Evolutionary conservation across 108 stramenopile species (phyloP), one percentile per base, ranked within the genome.

Genomic region (Skeletonema costatum): DNA sequence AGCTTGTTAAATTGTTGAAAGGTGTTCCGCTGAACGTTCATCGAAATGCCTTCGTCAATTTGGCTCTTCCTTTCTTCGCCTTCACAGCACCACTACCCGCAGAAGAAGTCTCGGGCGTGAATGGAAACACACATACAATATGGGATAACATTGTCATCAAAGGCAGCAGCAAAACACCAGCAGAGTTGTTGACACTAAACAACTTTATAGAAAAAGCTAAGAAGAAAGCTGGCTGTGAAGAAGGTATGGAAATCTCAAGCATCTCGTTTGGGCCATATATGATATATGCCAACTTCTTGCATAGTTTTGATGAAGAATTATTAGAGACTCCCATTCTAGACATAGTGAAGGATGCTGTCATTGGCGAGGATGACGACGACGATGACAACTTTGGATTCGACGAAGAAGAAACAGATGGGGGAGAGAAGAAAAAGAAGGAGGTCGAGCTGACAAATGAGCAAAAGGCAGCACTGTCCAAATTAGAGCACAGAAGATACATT

Each of bases 11-110:
- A 83, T 70, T 98, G 71, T 70, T 95, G 25, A 93, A 97, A 64
- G 74, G 87, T 56, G 70, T 81, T 35, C 90, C 92, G 31, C 86
- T 98, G 70, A 80, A 86, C 64, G 56, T 67, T 29, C 87, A 97
- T 78, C 89, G 93, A 68, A 98, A 98, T 82, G 95, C 95, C 33
- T 98, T 98, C 71, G 87, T 93, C 61, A 98, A 97, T 76, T 85
- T 98, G 32, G 98, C 98, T 8, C 78, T 99, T 44, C 97, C 97
- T 10, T 94, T 97, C 84, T 99, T 98, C 75, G 96, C 97, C n/a
- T 97, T 97, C 73, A 93, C 95, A 10, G 72, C 86, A 56, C 98
- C 97, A 25, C 73, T 96, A 16, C 92, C 91, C 16, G 90, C 93
- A 31, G 91, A 91, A 35, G 77, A 86, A 70, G 56, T 87, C 19